phyloP scores from a whole-genome alignment of 768 basidiomycete genomes.

The Floccularia luteovirens region DNA sequence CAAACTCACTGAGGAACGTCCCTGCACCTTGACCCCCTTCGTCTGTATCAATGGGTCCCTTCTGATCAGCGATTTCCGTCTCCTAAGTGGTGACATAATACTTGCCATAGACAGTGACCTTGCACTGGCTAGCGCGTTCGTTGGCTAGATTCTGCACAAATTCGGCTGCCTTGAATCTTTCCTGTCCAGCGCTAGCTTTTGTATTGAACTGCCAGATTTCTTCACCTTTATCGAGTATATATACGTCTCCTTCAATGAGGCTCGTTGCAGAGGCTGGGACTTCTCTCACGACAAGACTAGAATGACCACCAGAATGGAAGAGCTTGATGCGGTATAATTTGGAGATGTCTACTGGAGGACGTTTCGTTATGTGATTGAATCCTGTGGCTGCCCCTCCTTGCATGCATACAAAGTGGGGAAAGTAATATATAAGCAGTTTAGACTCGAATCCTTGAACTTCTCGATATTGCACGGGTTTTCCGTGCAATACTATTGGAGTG shows the following conservation, averaged over 20 bases:
- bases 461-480: conserved; percentile 51
- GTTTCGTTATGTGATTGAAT: conserved; percentile 22
- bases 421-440: conserved; percentile 25
- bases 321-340: conserved; percentile 45
- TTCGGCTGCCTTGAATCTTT: conserved; percentile 55
- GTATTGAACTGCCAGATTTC: conserved; percentile 51
- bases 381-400: conserved; percentile 22
- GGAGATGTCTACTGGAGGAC: conserved; percentile 24
- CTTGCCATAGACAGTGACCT: conserved; percentile 43
- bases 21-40: conserved; percentile 40
- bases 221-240: conserved; percentile 50
- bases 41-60: conserved; percentile 23
- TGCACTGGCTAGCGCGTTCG: conserved; percentile 29
- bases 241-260: conserved; percentile 47
- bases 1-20: conserved; percentile 42
- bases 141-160: conserved; percentile 41
- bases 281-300: conserved; percentile 38
- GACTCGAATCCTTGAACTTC: conserved; percentile 58
- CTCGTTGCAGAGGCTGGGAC: conserved; percentile 35
- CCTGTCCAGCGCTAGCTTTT: conserved; percentile 44
- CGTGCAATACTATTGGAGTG: conserved; percentile 36
- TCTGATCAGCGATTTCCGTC: background rate
- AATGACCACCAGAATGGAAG: conserved; percentile 16
- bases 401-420: conserved; percentile 19
- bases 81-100: conserved; percentile 1